phyloP scores from a whole-genome alignment of 2,329 filamentous ascomycete genomes.

The Phialemonium atrogriseum region DNA sequence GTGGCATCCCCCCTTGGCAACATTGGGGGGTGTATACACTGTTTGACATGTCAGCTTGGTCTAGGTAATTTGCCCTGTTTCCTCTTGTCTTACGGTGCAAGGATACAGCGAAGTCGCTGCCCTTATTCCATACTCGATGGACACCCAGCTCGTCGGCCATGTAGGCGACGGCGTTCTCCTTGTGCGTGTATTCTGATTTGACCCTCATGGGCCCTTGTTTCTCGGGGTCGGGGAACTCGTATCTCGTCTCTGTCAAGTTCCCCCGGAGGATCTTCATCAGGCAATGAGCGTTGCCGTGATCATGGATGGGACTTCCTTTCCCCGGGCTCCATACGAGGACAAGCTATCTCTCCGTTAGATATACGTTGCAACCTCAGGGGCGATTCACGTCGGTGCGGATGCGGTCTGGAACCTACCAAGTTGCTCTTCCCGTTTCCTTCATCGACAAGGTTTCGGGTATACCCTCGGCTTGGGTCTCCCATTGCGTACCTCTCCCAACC shows the following conservation, averaged over 20 bases:
- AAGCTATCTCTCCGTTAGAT: constrained; percentile 43
- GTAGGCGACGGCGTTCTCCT: constrained; percentile 71
- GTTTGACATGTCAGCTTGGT: constrained; percentile 7
- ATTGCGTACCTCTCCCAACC: constrained; percentile 74
- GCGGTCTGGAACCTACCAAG: constrained; percentile 27
- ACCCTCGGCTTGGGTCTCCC: constrained; percentile 59
- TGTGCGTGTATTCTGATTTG: constrained; percentile 59
- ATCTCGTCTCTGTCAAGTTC: constrained; percentile 71
- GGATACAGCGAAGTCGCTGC: constrained; percentile 71
- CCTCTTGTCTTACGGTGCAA: constrained; percentile 50
- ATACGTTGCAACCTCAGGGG: background rate
- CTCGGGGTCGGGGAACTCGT: constrained; percentile 55
- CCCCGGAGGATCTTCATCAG: constrained; percentile 85
- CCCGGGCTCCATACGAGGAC: constrained; percentile 85
- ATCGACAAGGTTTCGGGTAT: constrained; percentile 85
- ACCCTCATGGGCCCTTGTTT: constrained; percentile 50
- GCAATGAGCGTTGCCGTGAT: constrained; percentile 83
- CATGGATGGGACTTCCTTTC: constrained; percentile 77
- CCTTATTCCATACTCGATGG: constrained; percentile 72
- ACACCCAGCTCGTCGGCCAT: constrained; percentile 88
- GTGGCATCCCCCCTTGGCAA: constrained; percentile 71
- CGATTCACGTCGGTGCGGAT: too few species aligned
- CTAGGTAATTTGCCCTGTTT: background rate
- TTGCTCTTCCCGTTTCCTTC: constrained; percentile 66
- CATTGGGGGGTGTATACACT: constrained; percentile 85